phyloP scores from a whole-genome alignment of 2,329 filamentous ascomycete species.

The Zasmidium citrigriseum region DNA sequence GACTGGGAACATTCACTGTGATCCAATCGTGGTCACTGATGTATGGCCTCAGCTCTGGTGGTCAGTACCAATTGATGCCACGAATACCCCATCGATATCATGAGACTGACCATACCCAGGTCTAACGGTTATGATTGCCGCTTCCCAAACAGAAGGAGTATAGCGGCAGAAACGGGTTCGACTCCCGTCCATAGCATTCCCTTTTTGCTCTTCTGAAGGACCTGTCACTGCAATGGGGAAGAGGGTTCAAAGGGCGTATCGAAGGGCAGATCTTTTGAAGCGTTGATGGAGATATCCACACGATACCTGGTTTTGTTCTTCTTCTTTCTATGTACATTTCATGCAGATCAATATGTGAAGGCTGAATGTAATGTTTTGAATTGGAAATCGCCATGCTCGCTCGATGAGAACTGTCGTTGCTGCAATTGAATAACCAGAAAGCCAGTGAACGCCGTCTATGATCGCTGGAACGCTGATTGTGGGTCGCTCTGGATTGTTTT shows the following conservation, averaged over 20 bases:
- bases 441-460: not conserved
- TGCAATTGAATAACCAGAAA: no score
- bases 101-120: not conserved
- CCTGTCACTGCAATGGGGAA: no score
- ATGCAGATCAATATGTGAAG: not conserved
- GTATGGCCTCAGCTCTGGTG: not conserved
- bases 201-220: not conserved
- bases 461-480: not conserved
- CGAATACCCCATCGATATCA: not conserved
- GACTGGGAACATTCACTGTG: not conserved
- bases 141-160: not conserved
- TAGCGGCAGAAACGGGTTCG: constrained; percentile 1
- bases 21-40: no score
- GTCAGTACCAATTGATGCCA: not conserved
- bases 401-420: not conserved
- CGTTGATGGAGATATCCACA: not conserved
- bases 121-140: constrained; percentile 3
- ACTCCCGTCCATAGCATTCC: not conserved
- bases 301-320: no score
- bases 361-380: not conserved
- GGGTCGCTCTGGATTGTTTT: not conserved
- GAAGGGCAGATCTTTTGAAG: not conserved
- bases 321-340: not conserved
- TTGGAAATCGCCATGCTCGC: not conserved
- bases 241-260: no score